Percentiles rank a stretch among this genome's conserved stretches.
phyloP scores from a whole-genome alignment of 2,329 filamentous ascomycete species.

The Daldinia sp. region DNA sequence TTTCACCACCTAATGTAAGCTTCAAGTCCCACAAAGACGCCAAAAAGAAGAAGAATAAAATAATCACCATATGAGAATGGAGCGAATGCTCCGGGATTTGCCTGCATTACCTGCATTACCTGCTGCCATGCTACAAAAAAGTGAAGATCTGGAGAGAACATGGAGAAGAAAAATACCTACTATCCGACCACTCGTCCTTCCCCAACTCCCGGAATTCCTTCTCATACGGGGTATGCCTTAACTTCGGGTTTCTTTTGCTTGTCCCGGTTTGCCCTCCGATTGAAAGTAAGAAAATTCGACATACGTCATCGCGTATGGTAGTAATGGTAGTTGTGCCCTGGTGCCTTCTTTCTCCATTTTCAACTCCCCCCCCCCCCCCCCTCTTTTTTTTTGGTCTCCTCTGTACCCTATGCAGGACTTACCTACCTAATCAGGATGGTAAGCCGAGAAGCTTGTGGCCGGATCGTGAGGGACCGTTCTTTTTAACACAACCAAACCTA shows the following conservation, averaged over 20 bases:
- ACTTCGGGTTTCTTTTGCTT: not conserved
- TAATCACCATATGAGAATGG: not conserved
- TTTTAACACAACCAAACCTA: constrained; percentile 6
- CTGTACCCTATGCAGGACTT: constrained; percentile 2
- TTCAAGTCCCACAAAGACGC: not conserved
- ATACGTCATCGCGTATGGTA: constrained; percentile 24
- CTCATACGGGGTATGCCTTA: not conserved
- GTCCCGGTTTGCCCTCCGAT: not conserved
- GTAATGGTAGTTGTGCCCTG: not conserved
- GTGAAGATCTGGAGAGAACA: not conserved
- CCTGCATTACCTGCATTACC: too few relatives aligned
- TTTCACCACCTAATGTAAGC: too few relatives aligned
- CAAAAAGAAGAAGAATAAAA: too few relatives aligned
- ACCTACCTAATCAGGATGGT: constrained; percentile 28
- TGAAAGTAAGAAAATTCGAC: not conserved
- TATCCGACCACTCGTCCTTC: not conserved
- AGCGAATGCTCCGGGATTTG: not conserved
- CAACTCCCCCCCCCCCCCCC: not conserved
- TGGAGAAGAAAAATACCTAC: not conserved
- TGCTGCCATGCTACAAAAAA: too few relatives aligned
- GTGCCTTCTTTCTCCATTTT: not conserved
- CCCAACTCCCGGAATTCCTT: constrained; percentile 12
- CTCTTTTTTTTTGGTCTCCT: not conserved
- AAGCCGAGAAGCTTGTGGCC: constrained; percentile 17
- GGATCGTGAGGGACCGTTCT: constrained; percentile 10